A percentile compares a stretch with the other conserved stretches of the same genome.
These are phyloP conservation scores for Psilocybe cubensis DNA, from an alignment of 768 basidiomycete genomes.

Conservation along the genomic window DNA sequence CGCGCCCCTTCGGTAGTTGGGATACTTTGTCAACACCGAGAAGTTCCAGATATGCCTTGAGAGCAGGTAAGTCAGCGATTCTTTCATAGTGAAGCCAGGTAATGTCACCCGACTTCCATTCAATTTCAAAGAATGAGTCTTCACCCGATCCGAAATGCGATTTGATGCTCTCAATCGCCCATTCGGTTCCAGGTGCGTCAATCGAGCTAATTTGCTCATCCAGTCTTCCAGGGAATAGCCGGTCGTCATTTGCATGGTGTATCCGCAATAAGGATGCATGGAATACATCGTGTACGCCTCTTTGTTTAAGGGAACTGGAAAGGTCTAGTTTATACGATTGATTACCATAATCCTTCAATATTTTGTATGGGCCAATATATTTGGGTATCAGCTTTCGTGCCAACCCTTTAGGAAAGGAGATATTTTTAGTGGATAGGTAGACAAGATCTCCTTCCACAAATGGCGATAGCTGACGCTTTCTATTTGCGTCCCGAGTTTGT, in stretches of 20 bases:
- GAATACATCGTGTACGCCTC: too few relatives aligned
- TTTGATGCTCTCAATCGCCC: conserved; percentile 27
- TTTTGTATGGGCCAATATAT: conserved; percentile 21
- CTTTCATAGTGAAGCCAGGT: conserved; percentile 28
- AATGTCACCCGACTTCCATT: conserved; percentile 25
- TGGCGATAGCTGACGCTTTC: conserved; percentile 10
- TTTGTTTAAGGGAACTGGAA: conserved; percentile 18
- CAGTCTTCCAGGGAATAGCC: conserved; percentile 33
- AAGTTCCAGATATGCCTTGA: neutral
- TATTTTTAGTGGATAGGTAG: conserved; percentile 19
- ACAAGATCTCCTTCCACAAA: conserved; percentile 14
- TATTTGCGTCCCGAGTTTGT: conserved; percentile 31
- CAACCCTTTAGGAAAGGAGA: conserved; percentile 14
- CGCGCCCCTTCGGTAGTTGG: neutral
- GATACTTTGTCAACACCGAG: neutral
- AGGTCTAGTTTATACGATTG: conserved; percentile 10
- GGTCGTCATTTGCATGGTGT: conserved; percentile 34
- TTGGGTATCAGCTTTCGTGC: conserved; percentile 21
- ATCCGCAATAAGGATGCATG: conserved; percentile 31
- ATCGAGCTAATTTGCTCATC: conserved; percentile 16
- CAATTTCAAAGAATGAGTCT: conserved; percentile 20
- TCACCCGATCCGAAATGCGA: conserved; percentile 19
- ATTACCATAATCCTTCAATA: conserved; percentile 10
- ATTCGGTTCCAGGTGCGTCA: conserved; percentile 16
- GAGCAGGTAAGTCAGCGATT: neutral